Conservation (phyloP, 176 grass and related monocot species). For the Oryza brachyantha region DNA sequence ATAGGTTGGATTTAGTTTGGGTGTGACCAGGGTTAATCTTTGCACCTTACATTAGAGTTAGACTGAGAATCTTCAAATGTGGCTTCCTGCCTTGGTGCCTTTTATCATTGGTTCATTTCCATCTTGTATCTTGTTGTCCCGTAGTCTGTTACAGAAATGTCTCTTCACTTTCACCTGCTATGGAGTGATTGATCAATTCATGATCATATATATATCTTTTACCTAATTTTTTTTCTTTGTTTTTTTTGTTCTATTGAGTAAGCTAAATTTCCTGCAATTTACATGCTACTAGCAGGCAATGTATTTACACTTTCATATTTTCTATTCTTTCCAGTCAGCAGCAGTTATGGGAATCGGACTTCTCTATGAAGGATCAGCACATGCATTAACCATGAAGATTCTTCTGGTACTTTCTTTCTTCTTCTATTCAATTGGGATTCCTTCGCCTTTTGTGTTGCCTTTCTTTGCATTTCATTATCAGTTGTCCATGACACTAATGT, state of each 20-base stretch:
- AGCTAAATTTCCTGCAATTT: background rate
- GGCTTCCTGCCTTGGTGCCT: background rate
- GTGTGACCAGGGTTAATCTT: background rate
- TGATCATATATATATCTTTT: background rate
- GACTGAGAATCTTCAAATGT: background rate
- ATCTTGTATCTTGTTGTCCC: background rate
- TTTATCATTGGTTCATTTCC: background rate
- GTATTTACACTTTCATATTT: conserved; percentile 7
- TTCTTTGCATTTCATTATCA: background rate
- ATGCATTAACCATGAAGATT: conserved; percentile 96
- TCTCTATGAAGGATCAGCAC: conserved; percentile 92
- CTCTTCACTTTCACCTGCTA: background rate
- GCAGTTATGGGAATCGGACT: conserved; percentile 93
- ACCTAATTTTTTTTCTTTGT: background rate
- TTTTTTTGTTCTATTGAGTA: background rate
- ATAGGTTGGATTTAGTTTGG: background rate
- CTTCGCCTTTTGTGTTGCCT: background rate
- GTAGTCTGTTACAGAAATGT: background rate
- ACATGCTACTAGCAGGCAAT: background rate
- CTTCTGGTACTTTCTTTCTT: conserved; percentile 72
- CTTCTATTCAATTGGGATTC: background rate
- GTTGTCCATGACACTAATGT: background rate
- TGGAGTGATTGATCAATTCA: background rate
- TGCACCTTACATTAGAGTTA: background rate
- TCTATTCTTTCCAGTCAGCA: conserved; percentile 60